Conservation (phyloP, 257 asterid species). For the Solanum ahanhuiri region DNA sequence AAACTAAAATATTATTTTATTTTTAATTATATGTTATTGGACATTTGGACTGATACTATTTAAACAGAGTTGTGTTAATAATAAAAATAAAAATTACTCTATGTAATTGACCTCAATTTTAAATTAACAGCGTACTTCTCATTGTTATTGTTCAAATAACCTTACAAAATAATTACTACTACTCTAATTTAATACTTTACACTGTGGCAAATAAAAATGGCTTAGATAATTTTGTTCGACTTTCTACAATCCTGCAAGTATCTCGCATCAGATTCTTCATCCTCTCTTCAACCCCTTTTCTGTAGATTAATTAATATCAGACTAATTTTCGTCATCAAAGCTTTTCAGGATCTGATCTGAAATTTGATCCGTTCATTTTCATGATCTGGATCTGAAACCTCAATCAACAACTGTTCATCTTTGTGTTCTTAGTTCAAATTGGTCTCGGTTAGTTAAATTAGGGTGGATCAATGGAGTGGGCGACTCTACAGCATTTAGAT, state of each 20-base stretch:
- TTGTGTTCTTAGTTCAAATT: background rate
- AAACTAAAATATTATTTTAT: background rate
- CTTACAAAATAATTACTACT: background rate
- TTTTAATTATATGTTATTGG: background rate
- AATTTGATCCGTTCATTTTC: background rate
- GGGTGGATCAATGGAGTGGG: slow-evolving; percentile 68
- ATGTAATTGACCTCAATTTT: background rate
- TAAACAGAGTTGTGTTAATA: background rate
- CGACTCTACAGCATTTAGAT: slow-evolving; percentile 94
- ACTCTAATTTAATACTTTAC: background rate
- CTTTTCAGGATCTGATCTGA: background rate
- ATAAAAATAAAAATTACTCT: background rate
- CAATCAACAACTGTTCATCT: background rate
- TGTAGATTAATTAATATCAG: background rate
- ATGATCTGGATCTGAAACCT: slow-evolving; percentile 4
- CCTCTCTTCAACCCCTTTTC: background rate
- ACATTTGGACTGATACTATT: background rate
- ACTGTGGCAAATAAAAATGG: background rate
- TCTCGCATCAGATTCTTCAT: background rate
- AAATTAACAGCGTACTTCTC: background rate
- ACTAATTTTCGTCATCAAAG: background rate
- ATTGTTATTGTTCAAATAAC: background rate
- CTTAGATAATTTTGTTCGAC: background rate
- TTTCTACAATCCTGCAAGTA: background rate
- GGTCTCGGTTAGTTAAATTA: background rate